Conservation (phyloP, 192 early-diverging fungal genomes). For the Gonapodya sp. region DNA sequence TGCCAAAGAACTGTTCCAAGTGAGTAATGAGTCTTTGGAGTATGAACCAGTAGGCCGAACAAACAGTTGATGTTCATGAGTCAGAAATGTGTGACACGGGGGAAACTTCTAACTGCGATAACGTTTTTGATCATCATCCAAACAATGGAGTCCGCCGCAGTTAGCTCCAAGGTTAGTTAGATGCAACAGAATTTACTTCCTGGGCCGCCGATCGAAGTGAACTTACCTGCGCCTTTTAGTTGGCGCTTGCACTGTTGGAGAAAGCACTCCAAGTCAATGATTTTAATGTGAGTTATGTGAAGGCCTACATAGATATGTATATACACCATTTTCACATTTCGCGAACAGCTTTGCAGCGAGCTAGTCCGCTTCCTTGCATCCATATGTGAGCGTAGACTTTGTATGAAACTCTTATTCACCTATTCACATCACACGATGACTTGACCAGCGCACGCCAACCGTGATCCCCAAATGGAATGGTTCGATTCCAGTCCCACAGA, state of each 20-base stretch:
- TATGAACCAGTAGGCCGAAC: background rate
- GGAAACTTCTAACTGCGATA: slow-evolving; percentile 71
- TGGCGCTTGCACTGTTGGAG: slow-evolving; percentile 56
- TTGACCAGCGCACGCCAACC: background rate
- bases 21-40: slow-evolving; percentile 22
- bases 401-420: no score
- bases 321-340: background rate
- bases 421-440: background rate
- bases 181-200: no score
- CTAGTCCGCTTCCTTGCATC: slow-evolving; percentile 68
- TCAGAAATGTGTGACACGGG: slow-evolving; percentile 59
- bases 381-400: slow-evolving; percentile 33
- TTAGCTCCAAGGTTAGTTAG: slow-evolving; percentile 49
- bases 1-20: slow-evolving; percentile 72
- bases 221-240: slow-evolving; percentile 19
- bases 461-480: background rate
- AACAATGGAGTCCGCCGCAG: slow-evolving; percentile 63
- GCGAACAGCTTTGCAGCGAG: slow-evolving; percentile 55
- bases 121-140: slow-evolving; percentile 89
- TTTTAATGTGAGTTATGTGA: slow-evolving; percentile 48
- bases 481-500: background rate
- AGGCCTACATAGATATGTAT: slow-evolving; percentile 8
- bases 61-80: background rate
- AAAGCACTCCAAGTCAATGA: slow-evolving; percentile 63
- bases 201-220: no score